Evolutionary conservation across 306 rosid species (phyloP).

Genomic region (Hylodesmum podocarpum): DNA sequence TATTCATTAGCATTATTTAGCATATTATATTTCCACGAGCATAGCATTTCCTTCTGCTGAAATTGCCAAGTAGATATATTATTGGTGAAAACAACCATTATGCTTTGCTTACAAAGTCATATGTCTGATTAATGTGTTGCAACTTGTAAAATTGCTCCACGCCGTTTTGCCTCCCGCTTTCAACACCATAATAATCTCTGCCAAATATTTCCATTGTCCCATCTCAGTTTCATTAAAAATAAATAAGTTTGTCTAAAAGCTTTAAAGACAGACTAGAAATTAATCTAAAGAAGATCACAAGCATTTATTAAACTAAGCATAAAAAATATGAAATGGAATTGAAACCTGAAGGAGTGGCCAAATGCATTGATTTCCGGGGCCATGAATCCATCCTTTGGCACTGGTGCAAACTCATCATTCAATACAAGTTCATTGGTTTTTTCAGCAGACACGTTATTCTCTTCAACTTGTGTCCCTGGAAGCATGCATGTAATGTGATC

Average conservation of each 20-base stretch:
- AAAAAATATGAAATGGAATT: background rate
- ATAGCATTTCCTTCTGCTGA: background rate
- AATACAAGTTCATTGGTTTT: slow-evolving; percentile 47
- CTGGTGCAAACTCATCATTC: slow-evolving; percentile 54
- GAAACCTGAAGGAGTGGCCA: slow-evolving; percentile 72
- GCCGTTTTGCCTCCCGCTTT: slow-evolving; percentile 34
- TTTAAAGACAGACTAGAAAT: too few species aligned
- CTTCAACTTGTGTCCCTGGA: slow-evolving; percentile 42
- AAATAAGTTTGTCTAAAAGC: background rate
- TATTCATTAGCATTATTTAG: slow-evolving; percentile 1
- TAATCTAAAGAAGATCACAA: too few species aligned
- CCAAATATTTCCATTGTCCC: background rate
- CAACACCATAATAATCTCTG: slow-evolving; percentile 42
- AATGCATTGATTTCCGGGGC: slow-evolving; percentile 70
- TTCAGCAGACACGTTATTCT: slow-evolving; percentile 32
- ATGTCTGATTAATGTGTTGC: slow-evolving; percentile 46
- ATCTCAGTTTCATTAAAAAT: background rate
- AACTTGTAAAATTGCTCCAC: slow-evolving; percentile 41
- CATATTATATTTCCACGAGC: background rate
- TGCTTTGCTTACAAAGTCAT: slow-evolving; percentile 41
- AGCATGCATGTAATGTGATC: background rate
- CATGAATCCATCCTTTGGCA: slow-evolving; percentile 36
- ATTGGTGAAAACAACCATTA: background rate
- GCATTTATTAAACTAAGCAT: background rate
- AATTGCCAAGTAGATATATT: background rate